Conservation (phyloP, 768 basidiomycete species). For the Paxillus rubicundulus region DNA sequence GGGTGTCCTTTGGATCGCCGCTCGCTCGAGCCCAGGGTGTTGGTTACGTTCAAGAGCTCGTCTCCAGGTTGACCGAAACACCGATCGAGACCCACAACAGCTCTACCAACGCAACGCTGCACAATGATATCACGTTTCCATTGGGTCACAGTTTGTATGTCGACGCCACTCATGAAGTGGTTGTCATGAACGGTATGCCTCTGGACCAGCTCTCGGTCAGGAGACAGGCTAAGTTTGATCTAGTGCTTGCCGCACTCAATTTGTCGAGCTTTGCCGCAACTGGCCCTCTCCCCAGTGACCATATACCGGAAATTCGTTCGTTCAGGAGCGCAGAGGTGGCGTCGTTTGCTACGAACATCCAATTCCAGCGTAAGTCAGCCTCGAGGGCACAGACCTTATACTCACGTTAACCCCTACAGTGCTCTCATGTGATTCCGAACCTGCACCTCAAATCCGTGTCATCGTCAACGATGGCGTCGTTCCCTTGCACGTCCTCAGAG, state of each 20-base stretch:
- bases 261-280: constrained; percentile 61
- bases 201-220: not conserved
- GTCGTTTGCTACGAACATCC: constrained; percentile 81
- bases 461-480: constrained; percentile 83
- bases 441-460: constrained; percentile 65
- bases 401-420: constrained; percentile 38
- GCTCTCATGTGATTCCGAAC: constrained; percentile 49
- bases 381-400: no score
- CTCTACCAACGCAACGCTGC: constrained; percentile 76
- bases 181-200: constrained; percentile 65
- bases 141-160: constrained; percentile 71
- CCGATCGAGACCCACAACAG: constrained; percentile 67
- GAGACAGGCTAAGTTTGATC: constrained; percentile 1
- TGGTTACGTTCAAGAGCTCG: constrained; percentile 38
- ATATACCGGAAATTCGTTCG: constrained; percentile 56
- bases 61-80: constrained; percentile 76
- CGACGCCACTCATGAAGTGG: constrained; percentile 84
- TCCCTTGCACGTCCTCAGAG: constrained; percentile 69
- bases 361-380: constrained; percentile 64
- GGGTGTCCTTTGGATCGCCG: no score
- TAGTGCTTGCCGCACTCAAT: constrained; percentile 79
- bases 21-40: constrained; percentile 20
- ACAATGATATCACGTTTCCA: constrained; percentile 66
- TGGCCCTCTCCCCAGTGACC: constrained; percentile 69
- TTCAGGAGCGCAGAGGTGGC: constrained; percentile 74